These are phyloP conservation scores for Artemisia annua DNA, from an alignment of 129 eudicot species.

Conservation along the genomic window DNA sequence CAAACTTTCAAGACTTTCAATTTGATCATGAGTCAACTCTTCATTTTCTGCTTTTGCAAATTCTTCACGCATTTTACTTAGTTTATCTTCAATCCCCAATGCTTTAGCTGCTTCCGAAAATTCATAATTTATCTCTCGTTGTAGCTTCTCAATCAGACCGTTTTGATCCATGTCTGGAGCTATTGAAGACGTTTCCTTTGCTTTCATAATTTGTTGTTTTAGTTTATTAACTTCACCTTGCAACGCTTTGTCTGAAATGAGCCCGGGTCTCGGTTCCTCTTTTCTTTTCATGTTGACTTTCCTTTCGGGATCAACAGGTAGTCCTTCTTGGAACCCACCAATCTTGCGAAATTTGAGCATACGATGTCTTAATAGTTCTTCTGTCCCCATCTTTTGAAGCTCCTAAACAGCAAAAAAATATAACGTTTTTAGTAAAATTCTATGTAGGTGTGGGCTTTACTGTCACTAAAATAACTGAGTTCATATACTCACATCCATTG, in stretches of 20 bases:
- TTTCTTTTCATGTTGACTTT: constrained; percentile 64
- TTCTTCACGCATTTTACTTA: constrained; percentile 49
- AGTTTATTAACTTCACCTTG: constrained; percentile 62
- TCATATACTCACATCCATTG: constrained; percentile 80
- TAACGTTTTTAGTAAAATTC: not conserved
- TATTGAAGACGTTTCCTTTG: constrained; percentile 41
- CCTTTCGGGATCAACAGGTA: constrained; percentile 59
- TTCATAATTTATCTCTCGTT: constrained; percentile 57
- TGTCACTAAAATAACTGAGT: not conserved
- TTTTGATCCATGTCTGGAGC: constrained; percentile 46
- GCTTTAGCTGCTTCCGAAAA: constrained; percentile 66
- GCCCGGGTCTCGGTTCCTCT: constrained; percentile 53
- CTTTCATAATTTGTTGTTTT: constrained; percentile 51
- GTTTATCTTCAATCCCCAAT: constrained; percentile 53
- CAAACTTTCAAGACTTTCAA: constrained; percentile 50
- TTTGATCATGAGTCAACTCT: constrained; percentile 38
- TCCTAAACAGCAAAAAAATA: constrained; percentile 40
- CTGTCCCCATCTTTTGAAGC: constrained; percentile 58
- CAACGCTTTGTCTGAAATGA: constrained; percentile 51
- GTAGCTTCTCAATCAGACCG: constrained; percentile 52
- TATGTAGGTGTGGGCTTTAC: not conserved
- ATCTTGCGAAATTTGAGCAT: constrained; percentile 65
- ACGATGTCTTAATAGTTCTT: constrained; percentile 61
- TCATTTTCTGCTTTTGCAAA: constrained; percentile 48
- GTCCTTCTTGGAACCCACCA: constrained; percentile 70